phyloP scores from a whole-genome alignment of 164 flowering plant species.

The Paratinospora sagittata region DNA sequence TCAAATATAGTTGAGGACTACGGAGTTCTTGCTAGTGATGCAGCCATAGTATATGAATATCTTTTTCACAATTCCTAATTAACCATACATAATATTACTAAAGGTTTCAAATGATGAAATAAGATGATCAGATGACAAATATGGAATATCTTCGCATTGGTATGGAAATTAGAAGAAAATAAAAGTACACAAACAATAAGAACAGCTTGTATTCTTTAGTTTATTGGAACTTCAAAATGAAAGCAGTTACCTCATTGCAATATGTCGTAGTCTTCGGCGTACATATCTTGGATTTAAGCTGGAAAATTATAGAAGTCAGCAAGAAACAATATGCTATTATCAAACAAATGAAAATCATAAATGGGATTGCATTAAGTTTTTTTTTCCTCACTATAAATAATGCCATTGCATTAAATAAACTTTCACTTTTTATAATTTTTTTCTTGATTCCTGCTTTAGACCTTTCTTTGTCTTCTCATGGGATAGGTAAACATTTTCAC shows the following conservation, averaged over 20 bases:
- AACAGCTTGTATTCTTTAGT: neutral
- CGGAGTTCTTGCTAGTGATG: too few species aligned
- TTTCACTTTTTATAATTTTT: too few species aligned
- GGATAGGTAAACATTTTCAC: too few species aligned
- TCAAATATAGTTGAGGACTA: too few species aligned
- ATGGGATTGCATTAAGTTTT: too few species aligned
- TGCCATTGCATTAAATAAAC: too few species aligned
- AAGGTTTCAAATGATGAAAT: too few species aligned
- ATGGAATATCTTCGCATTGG: neutral
- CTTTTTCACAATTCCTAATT: neutral
- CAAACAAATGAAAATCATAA: neutral
- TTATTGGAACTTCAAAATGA: neutral
- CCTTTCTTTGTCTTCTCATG: too few species aligned
- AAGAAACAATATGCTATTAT: neutral
- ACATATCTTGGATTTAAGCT: slow-evolving; percentile 83
- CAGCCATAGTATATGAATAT: neutral
- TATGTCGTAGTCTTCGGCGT: slow-evolving; percentile 72
- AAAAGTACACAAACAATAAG: neutral
- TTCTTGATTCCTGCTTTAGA: too few species aligned
- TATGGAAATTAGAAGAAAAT: neutral
- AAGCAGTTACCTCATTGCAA: slow-evolving; percentile 67
- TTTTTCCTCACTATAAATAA: too few species aligned
- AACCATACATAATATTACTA: neutral
- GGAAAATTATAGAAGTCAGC: slow-evolving; percentile 21
- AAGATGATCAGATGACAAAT: neutral